Base-by-base conservation (phyloP, 2,329 filamentous ascomycete species). In the Alternaria gansuensis region DNA sequence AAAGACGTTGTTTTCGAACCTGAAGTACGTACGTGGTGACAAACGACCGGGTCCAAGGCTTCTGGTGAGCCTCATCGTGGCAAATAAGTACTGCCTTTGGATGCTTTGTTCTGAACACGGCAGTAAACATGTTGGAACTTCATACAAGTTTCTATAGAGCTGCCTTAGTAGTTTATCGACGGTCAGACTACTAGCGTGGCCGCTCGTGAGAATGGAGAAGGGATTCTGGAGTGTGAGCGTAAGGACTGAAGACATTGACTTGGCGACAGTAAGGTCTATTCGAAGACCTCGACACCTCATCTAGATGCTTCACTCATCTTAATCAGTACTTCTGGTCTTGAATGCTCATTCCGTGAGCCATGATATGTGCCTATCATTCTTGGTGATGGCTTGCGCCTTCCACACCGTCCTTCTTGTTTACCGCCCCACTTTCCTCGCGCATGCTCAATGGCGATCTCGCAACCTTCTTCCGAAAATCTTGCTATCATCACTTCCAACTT, bases 341-440 rank as follows among this genome's bases (percentile, higher is more conserved):
- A 2, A n/a, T 36, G 14, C 13, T 10, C 34, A 2, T 43, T 49
- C 10, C 21, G 26, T 44, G 11, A 4, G 14, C 17, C 17, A 17
- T 17, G 17, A 17, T 17, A 17, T 17, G 17, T 17, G 17, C 17
- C 17, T 21, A 17, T 29, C 34, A 23, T 26, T 31, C 10, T 13
- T 23, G 9, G 21, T 34, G n/a, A 21, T 37, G 10, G 23, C 39
- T 43, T 10, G 34, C 40, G 14, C 51, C 34, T 53, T 57, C 40
- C 31, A 23, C 48, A 45, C 39, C 31, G 26, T 17, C 7, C 34
- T 52, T 13, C 36, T 40, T 36, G 29, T 51, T 51, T 43, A 33
- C 45, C 29, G 53, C 54, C 31, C 48, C 54, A 43, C 46, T 44
- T 44, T 50, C 28, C 23, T 21, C 31, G 10, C 37, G 44, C 43